Percentiles rank a stretch among this genome's conserved stretches.
Evolutionary conservation across 1,284 basidiomycete genomes (phyloP).

Genomic region (Nidula niveotomentosa): DNA sequence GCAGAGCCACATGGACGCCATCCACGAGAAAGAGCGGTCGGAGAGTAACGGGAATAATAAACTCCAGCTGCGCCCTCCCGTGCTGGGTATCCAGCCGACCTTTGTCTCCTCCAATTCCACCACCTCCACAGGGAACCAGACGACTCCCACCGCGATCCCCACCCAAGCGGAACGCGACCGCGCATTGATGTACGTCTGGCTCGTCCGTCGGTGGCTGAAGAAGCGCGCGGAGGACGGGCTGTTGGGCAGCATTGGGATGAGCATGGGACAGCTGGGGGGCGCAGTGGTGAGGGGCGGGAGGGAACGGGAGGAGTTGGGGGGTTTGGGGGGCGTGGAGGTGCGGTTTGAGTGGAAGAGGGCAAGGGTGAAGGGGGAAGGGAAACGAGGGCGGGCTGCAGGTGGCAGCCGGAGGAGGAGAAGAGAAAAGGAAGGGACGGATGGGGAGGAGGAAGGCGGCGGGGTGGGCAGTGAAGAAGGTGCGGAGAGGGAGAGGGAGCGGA

Average conservation of each 20-base stretch:
- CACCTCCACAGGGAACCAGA: neutral
- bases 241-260: slow-evolving; percentile 3
- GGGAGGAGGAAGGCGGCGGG: slow-evolving; percentile 9
- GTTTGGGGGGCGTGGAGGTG: slow-evolving; percentile 48
- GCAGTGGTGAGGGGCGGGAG: neutral
- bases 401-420: neutral
- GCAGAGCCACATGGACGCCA: neutral
- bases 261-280: neutral
- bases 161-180: slow-evolving; percentile 15
- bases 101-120: slow-evolving; percentile 26
- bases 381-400: slow-evolving; percentile 11
- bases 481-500: slow-evolving; percentile 14
- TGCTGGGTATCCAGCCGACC: slow-evolving; percentile 66
- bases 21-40: slow-evolving; percentile 10
- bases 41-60: slow-evolving; percentile 12
- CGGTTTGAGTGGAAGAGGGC: slow-evolving; percentile 75
- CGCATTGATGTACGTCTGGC: slow-evolving; percentile 77
- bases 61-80: slow-evolving; percentile 47
- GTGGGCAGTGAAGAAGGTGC: slow-evolving; percentile 11
- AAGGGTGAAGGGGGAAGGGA: slow-evolving; percentile 25
- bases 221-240: slow-evolving; percentile 39
- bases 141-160: slow-evolving; percentile 1
- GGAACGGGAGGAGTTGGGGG: slow-evolving; percentile 4
- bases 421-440: slow-evolving; percentile 3
- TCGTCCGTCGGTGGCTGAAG: slow-evolving; percentile 81